Conservation (phyloP, 768 basidiomycete species). For the Phanerodontia chrysosporium region DNA sequence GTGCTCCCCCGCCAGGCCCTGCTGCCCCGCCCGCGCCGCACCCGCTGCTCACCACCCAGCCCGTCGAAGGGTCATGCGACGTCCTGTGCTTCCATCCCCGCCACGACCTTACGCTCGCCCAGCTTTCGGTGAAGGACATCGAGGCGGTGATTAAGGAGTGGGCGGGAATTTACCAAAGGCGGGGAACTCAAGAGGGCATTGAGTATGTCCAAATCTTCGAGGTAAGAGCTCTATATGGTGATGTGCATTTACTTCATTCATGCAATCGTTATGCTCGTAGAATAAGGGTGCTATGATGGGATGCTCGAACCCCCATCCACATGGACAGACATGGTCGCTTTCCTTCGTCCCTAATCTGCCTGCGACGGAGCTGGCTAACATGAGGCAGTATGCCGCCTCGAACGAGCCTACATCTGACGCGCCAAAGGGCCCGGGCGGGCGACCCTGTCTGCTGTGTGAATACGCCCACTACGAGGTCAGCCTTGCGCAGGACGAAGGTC, state of each 20-base stretch:
- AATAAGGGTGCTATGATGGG: slow-evolving; percentile 90
- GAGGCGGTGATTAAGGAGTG: slow-evolving; percentile 66
- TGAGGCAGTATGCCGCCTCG: slow-evolving; percentile 45
- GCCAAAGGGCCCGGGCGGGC: slow-evolving; percentile 52
- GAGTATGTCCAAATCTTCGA: slow-evolving; percentile 89
- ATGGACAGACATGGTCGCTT: slow-evolving; percentile 86
- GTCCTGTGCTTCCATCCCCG: slow-evolving; percentile 84
- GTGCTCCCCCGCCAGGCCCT: slow-evolving; percentile 56
- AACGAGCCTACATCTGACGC: slow-evolving; percentile 34
- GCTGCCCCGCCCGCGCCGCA: slow-evolving; percentile 45
- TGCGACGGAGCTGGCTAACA: slow-evolving; percentile 56
- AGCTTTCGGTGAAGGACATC: slow-evolving; percentile 55
- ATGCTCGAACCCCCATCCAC: slow-evolving; percentile 91
- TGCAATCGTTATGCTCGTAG: slow-evolving; percentile 4
- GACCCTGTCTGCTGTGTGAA: slow-evolving; percentile 73
- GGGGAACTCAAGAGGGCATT: slow-evolving; percentile 64
- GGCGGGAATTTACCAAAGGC: slow-evolving; percentile 56
- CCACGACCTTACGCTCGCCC: slow-evolving; percentile 81
- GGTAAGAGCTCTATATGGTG: slow-evolving; percentile 41
- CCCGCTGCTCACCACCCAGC: slow-evolving; percentile 57
- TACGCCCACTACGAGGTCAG: slow-evolving; percentile 66
- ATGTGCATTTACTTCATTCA: neutral
- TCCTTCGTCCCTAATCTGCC: slow-evolving; percentile 70
- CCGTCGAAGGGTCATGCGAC: slow-evolving; percentile 81
- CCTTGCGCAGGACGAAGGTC: slow-evolving; percentile 38